These are phyloP conservation scores for Trichoderma guizhouense DNA, from an alignment of 2,329 filamentous ascomycete species.

Conservation along the genomic window DNA sequence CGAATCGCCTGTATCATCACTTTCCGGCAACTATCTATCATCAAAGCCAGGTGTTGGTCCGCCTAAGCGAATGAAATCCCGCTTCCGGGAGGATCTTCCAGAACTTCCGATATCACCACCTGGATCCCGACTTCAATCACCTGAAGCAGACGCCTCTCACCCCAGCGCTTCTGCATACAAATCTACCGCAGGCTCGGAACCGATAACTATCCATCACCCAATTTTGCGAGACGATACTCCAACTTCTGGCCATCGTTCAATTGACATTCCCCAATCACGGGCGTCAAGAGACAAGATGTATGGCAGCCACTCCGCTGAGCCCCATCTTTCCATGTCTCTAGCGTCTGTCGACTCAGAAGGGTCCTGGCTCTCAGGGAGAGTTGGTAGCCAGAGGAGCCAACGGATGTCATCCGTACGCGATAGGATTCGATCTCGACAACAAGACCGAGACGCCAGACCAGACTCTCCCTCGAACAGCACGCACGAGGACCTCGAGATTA, in stretches of 20 bases:
- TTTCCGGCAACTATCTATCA: constrained; percentile 28
- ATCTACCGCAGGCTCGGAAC: constrained; percentile 26
- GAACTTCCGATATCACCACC: constrained; percentile 84
- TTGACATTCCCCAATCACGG: constrained; percentile 28
- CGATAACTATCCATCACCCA: constrained; percentile 25
- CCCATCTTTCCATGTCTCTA: constrained; percentile 76
- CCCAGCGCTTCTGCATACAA: constrained; percentile 31
- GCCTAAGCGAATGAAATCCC: constrained; percentile 79
- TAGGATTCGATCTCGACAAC: constrained; percentile 33
- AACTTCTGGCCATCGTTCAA: constrained; percentile 42
- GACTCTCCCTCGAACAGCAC: constrained; percentile 40
- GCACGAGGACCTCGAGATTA: constrained; percentile 61
- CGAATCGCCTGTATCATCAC: constrained; percentile 1
- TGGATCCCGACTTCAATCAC: constrained; percentile 75
- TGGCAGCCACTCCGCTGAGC: constrained; percentile 48
- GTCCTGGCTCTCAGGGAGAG: constrained; percentile 86
- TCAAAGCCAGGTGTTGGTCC: constrained; percentile 41
- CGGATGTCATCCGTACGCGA: constrained; percentile 45
- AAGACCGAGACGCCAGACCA: constrained; percentile 34
- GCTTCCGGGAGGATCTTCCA: constrained; percentile 87
- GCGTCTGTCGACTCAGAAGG: constrained; percentile 94
- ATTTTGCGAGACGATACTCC: constrained; percentile 43
- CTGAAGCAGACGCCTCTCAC: constrained; percentile 55
- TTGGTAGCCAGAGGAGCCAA: constrained; percentile 49
- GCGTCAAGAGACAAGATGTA: constrained; percentile 27